Base-by-base conservation (phyloP, 192 early-diverging fungal genomes). In the Entomortierella beljakovae region DNA sequence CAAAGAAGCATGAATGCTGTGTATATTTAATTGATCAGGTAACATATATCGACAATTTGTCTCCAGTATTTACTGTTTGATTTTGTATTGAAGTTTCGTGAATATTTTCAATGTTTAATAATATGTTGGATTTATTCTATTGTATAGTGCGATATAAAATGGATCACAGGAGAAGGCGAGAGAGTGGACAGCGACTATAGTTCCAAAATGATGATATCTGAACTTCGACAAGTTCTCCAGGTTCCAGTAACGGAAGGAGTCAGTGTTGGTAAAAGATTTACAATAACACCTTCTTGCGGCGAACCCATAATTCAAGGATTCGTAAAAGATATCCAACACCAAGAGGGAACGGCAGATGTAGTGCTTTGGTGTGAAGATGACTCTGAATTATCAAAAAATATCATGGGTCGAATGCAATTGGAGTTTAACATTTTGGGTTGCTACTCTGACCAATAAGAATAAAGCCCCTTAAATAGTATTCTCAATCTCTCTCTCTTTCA, bases 1-100 rank as follows among this genome's bases (percentile, higher is more conserved):
- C 59, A 51, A 71, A 64, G 29, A 70, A 71, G 22, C 84, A 83
- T 23, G 72, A 70, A 5, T 85, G 80, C 38, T 80, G 81, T 25
- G 33, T 85, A 20, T 85, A 85, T 57, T 53, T 85, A 11, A 57
- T 83, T 2, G 79, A 85, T 53, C 79, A 81, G 72, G 79, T 77
- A 80, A 10, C 2, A 20, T 20, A 20, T 11, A 8, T 11, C 20
- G 43, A 46, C 5, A 20, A 3, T 15, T 20, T 15, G 18, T 22
- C 13, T 3, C n/a, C 35, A n/a, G n/a, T n/a, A n/a, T n/a, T n/a
- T n/a, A n/a, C n/a, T n/a, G n/a, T n/a, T n/a, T n/a, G n/a, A n/a
- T n/a, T n/a, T n/a, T n/a, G n/a, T n/a, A n/a, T n/a, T n/a, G n/a
- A n/a, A n/a, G n/a, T n/a, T n/a, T n/a, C n/a, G n/a, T n/a, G n/a